Evolutionary conservation across 257 asterid genomes (phyloP).

Genomic region (Misopates orontium): DNA sequence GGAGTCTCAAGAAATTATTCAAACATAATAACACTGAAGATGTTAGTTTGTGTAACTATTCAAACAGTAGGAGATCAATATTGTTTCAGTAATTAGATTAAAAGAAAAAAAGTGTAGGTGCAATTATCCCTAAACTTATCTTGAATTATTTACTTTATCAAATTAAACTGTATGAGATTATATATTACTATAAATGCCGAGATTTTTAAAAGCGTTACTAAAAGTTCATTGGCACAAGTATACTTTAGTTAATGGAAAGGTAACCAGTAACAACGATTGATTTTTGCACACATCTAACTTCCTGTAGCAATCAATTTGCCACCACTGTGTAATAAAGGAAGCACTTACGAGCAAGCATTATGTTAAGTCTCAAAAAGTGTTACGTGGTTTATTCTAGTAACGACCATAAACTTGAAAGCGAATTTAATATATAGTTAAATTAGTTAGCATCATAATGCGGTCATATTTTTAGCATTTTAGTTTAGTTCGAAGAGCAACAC

Average conservation of each 20-base stretch:
- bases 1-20: no score
- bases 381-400: conserved; percentile 21
- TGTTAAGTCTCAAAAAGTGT: conserved; percentile 23
- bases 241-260: conserved; percentile 12
- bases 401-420: neutral
- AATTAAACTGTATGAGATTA: neutral
- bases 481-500: no score
- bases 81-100: no score
- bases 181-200: conserved; percentile 10
- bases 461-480: no score
- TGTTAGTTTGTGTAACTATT: no score
- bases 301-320: conserved; percentile 27
- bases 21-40: no score
- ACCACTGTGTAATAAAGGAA: conserved; percentile 23
- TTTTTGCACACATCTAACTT: conserved; percentile 31
- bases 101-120: no score
- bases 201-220: neutral
- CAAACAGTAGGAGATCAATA: no score
- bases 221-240: conserved; percentile 12
- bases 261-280: conserved; percentile 16
- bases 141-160: neutral
- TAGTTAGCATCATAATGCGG: no score
- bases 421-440: no score
- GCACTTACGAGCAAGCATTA: conserved; percentile 32
- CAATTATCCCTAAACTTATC: neutral